These are phyloP conservation scores for Alternaria gansuensis DNA, from an alignment of 2,329 filamentous ascomycete genomes.

Conservation along the genomic window DNA sequence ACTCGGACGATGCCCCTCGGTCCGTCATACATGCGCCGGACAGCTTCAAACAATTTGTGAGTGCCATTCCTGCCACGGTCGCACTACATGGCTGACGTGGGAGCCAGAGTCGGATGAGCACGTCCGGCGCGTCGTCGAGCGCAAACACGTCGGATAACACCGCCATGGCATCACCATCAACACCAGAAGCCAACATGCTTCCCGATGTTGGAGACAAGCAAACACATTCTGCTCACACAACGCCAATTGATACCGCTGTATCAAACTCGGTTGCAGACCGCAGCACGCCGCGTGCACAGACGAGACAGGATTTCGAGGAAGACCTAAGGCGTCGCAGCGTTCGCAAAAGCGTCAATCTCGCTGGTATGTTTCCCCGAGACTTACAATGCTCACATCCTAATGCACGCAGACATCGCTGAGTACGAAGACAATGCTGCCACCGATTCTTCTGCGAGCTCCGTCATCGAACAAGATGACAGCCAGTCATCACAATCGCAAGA, in stretches of 20 bases:
- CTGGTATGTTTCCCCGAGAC: slow-evolving; percentile 64
- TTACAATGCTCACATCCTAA: slow-evolving; percentile 22
- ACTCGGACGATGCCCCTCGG: slow-evolving; percentile 76
- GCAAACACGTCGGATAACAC: slow-evolving; percentile 48
- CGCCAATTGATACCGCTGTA: slow-evolving; percentile 78
- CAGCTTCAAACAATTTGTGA: slow-evolving; percentile 81
- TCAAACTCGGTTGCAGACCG: slow-evolving; percentile 62
- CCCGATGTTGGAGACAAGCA: slow-evolving; percentile 51
- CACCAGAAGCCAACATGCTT: slow-evolving; percentile 51
- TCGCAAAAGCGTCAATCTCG: slow-evolving; percentile 76
- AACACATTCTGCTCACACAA: slow-evolving; percentile 63
- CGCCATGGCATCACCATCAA: slow-evolving; percentile 51
- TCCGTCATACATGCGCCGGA: slow-evolving; percentile 92
- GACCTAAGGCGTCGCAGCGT: slow-evolving; percentile 61
- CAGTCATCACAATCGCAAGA: slow-evolving; percentile 46
- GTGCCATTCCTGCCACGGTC: slow-evolving; percentile 35
- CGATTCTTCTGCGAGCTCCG: slow-evolving; percentile 43
- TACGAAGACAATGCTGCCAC: slow-evolving; percentile 50
- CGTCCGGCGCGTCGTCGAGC: slow-evolving; percentile 42
- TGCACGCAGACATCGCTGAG: slow-evolving; percentile 57
- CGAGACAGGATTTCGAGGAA: slow-evolving; percentile 75
- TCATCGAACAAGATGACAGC: slow-evolving; percentile 48
- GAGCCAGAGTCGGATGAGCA: slow-evolving; percentile 42
- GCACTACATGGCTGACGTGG: slow-evolving; percentile 44
- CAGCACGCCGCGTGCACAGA: slow-evolving; percentile 84